phyloP scores from a whole-genome alignment of 345 rosid species.

The Firmiana major region DNA sequence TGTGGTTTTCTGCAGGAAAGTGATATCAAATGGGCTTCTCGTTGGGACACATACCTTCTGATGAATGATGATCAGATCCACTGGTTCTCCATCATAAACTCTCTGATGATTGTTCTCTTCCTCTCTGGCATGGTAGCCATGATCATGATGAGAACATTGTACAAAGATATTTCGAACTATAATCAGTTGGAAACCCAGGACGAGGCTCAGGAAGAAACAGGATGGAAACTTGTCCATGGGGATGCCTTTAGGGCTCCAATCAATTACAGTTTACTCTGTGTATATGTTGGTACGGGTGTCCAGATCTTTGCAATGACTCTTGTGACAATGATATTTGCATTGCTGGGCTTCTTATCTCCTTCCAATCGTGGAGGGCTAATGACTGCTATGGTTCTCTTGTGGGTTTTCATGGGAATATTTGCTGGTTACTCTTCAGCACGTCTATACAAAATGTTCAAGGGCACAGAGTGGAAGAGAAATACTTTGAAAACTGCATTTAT shows the following conservation, averaged over 20 bases:
- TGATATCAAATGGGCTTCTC: conserved; percentile 97
- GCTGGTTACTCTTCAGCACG: conserved; percentile 94
- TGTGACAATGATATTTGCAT: conserved; percentile 93
- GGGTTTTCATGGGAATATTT: conserved; percentile 97
- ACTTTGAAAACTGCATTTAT: conserved; percentile 90
- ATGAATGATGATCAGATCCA: conserved; percentile 97
- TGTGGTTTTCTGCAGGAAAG: conserved; percentile 50
- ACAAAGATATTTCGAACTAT: conserved; percentile 87
- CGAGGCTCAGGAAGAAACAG: conserved; percentile 96
- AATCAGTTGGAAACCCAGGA: conserved; percentile 96
- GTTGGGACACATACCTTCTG: conserved; percentile 95
- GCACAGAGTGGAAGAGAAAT: conserved; percentile 89
- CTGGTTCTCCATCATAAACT: conserved; percentile 95
- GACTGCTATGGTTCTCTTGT: conserved; percentile 98
- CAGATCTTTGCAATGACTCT: conserved; percentile 90
- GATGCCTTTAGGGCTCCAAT: conserved; percentile 87
- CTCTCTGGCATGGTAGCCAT: conserved; percentile 99
- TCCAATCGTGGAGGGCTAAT: conserved; percentile 97
- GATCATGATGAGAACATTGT: conserved; percentile 97
- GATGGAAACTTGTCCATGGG: conserved; percentile 97
- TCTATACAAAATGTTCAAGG: conserved; percentile 90
- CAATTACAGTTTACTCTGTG: conserved; percentile 76
- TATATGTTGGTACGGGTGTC: conserved; percentile 90
- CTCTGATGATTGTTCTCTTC: conserved; percentile 91
- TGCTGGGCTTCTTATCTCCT: conserved; percentile 92